Evolutionary conservation across 495 filamentous ascomycete species (phyloP), one percentile per base, ranked within the genome.

Genomic region (Xylona heveae): DNA sequence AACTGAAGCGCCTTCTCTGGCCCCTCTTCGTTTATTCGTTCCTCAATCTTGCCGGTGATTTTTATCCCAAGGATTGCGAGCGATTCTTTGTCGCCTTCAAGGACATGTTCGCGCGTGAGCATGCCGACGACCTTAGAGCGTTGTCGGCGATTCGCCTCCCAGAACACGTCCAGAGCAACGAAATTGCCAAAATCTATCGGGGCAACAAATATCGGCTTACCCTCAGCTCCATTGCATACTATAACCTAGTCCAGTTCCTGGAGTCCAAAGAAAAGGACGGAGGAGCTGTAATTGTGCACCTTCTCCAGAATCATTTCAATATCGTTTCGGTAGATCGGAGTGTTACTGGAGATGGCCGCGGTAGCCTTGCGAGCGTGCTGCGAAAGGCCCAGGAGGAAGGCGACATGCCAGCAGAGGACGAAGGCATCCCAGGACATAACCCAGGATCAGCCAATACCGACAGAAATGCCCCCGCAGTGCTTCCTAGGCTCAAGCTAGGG

Each of bases 11-110:
- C 26, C 57, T 95, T 7, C 57, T 85, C 17, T 97, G 83, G 78
- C 90, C 88, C 1, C 54, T 90, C 0, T 95, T 94, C 44, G 76
- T 93, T 14, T 85, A 97, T 52, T 88, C 82, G 0, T 93, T 78
- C 44, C 52, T 95, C 5, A 66, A 79, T 40, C 70, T 93, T 28
- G 64, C 84, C n/a, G 56, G 54, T n/a, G 71, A 79, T 7, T 71
- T 65, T 37, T 76, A 74, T 40, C 53, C 60, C 13, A 66, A 63
- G 22, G 80, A 91, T 31, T 69, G 69, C 9, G 64, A 74, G 38
- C 50, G 61, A 3, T 81, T 90, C 41, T 73, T 91, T 30, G 56
- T 66, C 16, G 47, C 59, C 14, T 71, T 76, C 47, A 67, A 68
- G 37, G 52, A 58, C 19, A 59, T 66, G 33, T 93, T 95, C 38